Percentiles rank a stretch among this genome's conserved stretches.
phyloP scores from a whole-genome alignment of 2,329 filamentous ascomycete species.

The Blumeria hordei region DNA sequence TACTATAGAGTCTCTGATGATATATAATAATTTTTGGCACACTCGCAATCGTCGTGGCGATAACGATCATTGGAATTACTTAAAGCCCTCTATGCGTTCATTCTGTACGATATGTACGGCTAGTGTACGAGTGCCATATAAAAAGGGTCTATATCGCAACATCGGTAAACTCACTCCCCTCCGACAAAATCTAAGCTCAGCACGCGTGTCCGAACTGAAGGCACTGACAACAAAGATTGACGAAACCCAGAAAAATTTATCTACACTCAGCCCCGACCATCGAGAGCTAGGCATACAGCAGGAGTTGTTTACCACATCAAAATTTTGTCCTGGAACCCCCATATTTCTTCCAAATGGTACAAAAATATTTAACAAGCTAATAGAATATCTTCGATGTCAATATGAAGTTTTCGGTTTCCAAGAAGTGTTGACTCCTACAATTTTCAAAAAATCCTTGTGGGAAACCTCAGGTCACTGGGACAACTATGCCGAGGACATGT shows the following conservation, averaged over 20 bases:
- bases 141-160: not conserved
- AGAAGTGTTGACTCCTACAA: slow-evolving; percentile 72
- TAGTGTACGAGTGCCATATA: not conserved
- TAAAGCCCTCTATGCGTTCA: not conserved
- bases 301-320: slow-evolving; percentile 54
- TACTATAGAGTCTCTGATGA: not conserved
- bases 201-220: not conserved
- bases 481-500: slow-evolving; percentile 86
- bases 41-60: not conserved
- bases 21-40: not conserved
- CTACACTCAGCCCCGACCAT: slow-evolving; percentile 21
- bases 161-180: not conserved
- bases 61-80: not conserved
- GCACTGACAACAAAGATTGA: not conserved
- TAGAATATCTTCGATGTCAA: slow-evolving; percentile 59
- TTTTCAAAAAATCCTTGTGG: slow-evolving; percentile 78
- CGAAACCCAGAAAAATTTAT: not conserved
- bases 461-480: slow-evolving; percentile 67
- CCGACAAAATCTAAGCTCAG: not conserved
- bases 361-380: slow-evolving; percentile 61
- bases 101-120: not conserved
- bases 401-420: slow-evolving; percentile 69
- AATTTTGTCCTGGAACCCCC: slow-evolving; percentile 65
- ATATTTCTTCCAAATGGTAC: slow-evolving; percentile 66
- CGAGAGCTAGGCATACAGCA: slow-evolving; percentile 38